Evolutionary conservation across 768 basidiomycete genomes (phyloP).

Genomic region (Boletus reticulatus): DNA sequence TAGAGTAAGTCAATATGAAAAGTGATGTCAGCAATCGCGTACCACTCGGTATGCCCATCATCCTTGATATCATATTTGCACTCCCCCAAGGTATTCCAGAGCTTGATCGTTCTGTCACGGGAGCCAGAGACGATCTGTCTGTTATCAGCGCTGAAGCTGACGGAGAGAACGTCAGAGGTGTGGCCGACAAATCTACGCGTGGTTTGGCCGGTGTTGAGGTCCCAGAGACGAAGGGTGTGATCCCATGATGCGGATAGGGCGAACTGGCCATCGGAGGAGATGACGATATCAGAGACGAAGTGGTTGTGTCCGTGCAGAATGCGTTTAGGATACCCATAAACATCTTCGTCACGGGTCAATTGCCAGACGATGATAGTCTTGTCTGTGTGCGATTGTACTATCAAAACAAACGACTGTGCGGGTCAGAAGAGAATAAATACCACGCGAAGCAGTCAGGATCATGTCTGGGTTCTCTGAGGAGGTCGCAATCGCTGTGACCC

Average conservation of each 20-base stretch:
- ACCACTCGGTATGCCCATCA: conserved; percentile 97
- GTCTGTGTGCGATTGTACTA: conserved; percentile 72
- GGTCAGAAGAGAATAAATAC: conserved; percentile 43
- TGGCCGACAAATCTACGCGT: conserved; percentile 98
- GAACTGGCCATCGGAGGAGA: conserved; percentile 99
- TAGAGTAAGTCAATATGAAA: background rate
- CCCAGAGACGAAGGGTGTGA: conserved; percentile 99
- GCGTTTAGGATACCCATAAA: conserved; percentile 95
- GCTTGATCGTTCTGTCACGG: conserved; percentile 95
- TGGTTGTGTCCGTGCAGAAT: conserved; percentile 99
- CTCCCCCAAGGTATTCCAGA: conserved; percentile 99
- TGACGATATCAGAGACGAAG: conserved; percentile 98
- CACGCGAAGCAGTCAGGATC: conserved; percentile 97
- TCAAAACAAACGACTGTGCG: conserved; percentile 18
- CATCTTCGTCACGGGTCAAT: conserved; percentile 87
- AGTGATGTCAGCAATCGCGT: conserved; percentile 3
- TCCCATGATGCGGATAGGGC: conserved; percentile 99
- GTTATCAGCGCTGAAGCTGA: conserved; percentile 99
- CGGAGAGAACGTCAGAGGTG: conserved; percentile 95
- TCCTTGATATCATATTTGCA: conserved; percentile 99
- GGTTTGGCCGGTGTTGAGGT: conserved; percentile 94
- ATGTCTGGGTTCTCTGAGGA: conserved; percentile 99
- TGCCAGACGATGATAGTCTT: conserved; percentile 99
- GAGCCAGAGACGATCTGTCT: conserved; percentile 99
- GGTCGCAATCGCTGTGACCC: conserved; percentile 98